Evolutionary conservation across 2,329 filamentous ascomycete genomes (phyloP).

Genomic region (Alternaria gansuensis): DNA sequence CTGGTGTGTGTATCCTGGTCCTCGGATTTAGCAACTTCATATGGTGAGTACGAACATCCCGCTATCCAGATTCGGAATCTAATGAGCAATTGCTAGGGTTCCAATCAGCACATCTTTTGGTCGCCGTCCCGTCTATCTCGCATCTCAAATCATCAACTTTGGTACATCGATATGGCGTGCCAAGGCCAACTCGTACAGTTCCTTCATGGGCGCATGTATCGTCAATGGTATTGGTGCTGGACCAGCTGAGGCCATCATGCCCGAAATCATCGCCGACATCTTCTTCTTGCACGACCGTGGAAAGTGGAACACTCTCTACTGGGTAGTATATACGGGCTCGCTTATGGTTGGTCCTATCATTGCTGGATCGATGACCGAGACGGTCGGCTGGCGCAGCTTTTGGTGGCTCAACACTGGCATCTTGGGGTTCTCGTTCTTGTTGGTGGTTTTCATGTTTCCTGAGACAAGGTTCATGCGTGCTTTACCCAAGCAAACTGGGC

Average conservation of each 20-base stretch:
- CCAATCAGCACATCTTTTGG: constrained; percentile 65
- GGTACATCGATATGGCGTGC: constrained; percentile 67
- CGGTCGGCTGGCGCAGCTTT: constrained; percentile 68
- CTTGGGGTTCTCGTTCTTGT: constrained; percentile 59
- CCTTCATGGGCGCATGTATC: constrained; percentile 70
- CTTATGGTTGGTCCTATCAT: constrained; percentile 68
- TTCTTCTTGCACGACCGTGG: constrained; percentile 72
- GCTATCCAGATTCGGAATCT: not conserved
- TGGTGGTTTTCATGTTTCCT: constrained; percentile 68
- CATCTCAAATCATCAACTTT: constrained; percentile 63
- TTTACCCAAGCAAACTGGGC: constrained; percentile 44
- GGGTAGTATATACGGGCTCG: constrained; percentile 69
- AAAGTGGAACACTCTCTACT: constrained; percentile 69
- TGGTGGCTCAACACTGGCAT: constrained; percentile 72
- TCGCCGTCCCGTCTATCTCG: constrained; percentile 63
- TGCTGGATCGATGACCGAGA: constrained; percentile 67
- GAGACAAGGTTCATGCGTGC: constrained; percentile 68
- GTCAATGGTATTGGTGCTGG: constrained; percentile 71
- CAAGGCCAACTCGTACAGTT: constrained; percentile 64
- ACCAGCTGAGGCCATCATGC: constrained; percentile 69
- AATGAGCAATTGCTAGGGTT: constrained; percentile 54
- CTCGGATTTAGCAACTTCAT: constrained; percentile 69
- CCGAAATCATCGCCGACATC: constrained; percentile 70
- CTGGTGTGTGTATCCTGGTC: constrained; percentile 65
- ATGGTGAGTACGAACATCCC: constrained; percentile 54